Base-by-base conservation (phyloP, 306 rosid species). In the apple (Malus domestica) region DNA sequence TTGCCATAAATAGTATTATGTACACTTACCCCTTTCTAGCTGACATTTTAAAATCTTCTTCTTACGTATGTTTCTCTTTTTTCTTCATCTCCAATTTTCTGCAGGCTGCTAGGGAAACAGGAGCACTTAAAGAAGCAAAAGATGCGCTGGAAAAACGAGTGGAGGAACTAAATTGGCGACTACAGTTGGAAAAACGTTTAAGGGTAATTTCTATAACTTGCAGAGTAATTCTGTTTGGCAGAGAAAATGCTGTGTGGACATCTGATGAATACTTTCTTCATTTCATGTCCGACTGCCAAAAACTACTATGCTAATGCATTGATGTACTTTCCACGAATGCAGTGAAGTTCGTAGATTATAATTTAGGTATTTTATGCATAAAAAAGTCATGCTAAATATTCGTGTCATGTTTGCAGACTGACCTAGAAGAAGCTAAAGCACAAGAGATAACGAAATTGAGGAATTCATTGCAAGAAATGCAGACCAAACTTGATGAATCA, bases 131-230 rank as follows among this genome's bases (percentile, higher is more conserved):
- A 81, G 97, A 93, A 75, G 90, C 92, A 73, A 93, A 93, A 85
- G 93, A 90, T 84, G 87, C 86, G 80, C 88, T 90, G 81, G 93
- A 89, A 86, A 93, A 93, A 81, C 80, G 83, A 44, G 93, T 90
- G 76, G 97, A 90, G 85, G 97, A 93, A 78, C 91, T 93, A 81
- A 88, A 90, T 83, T 93, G 92, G 96, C 93, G 96, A 80, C 82
- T 93, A 80, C 97, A 93, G 74, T 80, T 93, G 79, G 97, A 93
- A 76, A 93, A 92, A 81, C 85, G 96, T 73, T 86, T 93, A 68
- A 86, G 96, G 89, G 97, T 93, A 87, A 83, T 81, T 68, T 76
- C 61, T 68, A 61, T 75, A 64, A 61, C 72, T 85, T 71, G 49
- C 54, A 59, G 44, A 60, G 75, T 29, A 22, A 82, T 72, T 73